Conservation (phyloP, 2,329 filamentous ascomycete genomes). For the Bipolaris cookei region DNA sequence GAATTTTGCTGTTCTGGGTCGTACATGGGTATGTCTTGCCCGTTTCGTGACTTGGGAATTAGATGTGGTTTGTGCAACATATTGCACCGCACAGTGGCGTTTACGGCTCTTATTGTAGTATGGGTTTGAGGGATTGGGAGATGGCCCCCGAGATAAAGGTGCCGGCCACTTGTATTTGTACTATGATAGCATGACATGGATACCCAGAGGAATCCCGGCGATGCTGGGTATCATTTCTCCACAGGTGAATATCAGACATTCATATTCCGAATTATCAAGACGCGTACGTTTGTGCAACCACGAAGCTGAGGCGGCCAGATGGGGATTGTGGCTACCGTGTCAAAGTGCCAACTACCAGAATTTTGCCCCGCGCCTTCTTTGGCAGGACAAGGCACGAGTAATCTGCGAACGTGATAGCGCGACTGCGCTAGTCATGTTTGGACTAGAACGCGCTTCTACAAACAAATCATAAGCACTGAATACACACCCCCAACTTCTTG, state of each 20-base stretch:
- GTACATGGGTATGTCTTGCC: not conserved
- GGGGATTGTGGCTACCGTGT: not conserved
- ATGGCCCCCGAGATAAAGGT: conserved; percentile 8
- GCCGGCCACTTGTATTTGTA: conserved; percentile 23
- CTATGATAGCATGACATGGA: conserved; percentile 20
- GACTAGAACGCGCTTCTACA: conserved; percentile 26
- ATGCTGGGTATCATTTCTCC: conserved; percentile 12
- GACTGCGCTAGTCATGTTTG: conserved; percentile 31
- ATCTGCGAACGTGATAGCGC: conserved; percentile 32
- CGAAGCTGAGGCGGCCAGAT: not conserved
- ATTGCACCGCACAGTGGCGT: conserved; percentile 21
- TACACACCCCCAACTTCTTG: not conserved
- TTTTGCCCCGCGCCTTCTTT: conserved; percentile 1
- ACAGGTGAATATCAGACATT: conserved; percentile 6
- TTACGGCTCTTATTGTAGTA: conserved; percentile 15
- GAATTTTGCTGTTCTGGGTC: not conserved
- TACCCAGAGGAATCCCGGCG: conserved; percentile 16
- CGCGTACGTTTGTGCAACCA: not conserved
- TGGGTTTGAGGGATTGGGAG: conserved; percentile 3
- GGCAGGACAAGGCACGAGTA: not conserved
- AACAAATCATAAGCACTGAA: conserved; percentile 20
- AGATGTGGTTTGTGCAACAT: conserved; percentile 2
- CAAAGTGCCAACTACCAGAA: not conserved
- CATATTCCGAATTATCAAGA: not conserved
- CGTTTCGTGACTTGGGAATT: conserved; percentile 2